Base-by-base conservation (phyloP, 192 early-diverging fungal genomes). In the Backusella psychrophila region DNA sequence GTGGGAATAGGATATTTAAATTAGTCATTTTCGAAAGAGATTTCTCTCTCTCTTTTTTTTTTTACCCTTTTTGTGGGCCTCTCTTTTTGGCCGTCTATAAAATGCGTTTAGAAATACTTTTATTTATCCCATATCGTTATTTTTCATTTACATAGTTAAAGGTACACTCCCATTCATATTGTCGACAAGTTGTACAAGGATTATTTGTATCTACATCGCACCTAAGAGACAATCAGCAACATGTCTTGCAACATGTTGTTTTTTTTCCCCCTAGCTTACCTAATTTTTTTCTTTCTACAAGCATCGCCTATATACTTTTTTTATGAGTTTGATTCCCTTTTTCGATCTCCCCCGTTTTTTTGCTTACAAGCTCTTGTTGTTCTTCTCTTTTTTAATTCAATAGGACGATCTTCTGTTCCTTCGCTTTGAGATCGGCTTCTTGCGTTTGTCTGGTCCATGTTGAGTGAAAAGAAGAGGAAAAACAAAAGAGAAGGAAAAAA, bases 111-210 rank as follows among this genome's bases (percentile, higher is more conserved):
- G n/a, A 34, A 2, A 65, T 68, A 44, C 15, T 44, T 17, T 14
- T 44, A 44, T 44, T 44, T 14, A 0, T 4, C 8, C 38, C 3
- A 44, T 44, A 4, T 19, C 42, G n/a, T 7, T 49, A 0, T 44
- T 44, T 49, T 6, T 49, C n/a, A 49, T 49, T 49, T 76, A 77
- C 76, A 38, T 80, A 69, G 36, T 80, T 76, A 39, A 80, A 80
- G 7, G 79, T 80, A 39, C 79, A 80, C 49, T 75, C 71, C 79
- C 79, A 80, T 65, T 59, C 75, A n/a, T 75, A 76, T 53, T 80
- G 79, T 56, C 33, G 42, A 26, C 79, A 80, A 5, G 79, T 80
- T 3, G 79, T 53, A 53, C 79, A 80, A 39, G 79, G 79, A 15
- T 69, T 34, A 15, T 42, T 36, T 15, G 23, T 67, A 42, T 80